Base-by-base conservation (phyloP, 169 alveolate species). In the Plasmodium falciparum region DNA sequence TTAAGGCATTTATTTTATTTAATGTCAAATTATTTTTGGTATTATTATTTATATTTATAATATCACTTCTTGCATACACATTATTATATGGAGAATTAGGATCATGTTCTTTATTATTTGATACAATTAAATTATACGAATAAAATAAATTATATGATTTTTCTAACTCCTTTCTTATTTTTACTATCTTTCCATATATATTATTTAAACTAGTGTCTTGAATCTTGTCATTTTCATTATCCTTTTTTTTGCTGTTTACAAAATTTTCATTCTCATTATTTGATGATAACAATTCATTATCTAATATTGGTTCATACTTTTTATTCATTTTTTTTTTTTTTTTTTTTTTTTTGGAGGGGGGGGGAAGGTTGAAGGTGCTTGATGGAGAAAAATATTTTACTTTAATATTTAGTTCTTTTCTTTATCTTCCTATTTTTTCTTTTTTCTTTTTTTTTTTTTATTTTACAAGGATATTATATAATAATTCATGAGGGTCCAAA, bases 1-100 rank as follows among this genome's bases (percentile, higher is more conserved):
- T 78, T 67, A 78, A 59, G 1, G 90, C 90, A 70, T 78, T 78
- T 66, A 78, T 78, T 67, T 78, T 78, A 24, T 78, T 78, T 78
- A 78, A 59, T 5, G 90, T 78, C 24, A 78, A 66, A 67, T 78
- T 78, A 66, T 78, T 78, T 58, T 29, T n/a, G 15, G 80, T 45
- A 66, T 66, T 78, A 15, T 39, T 70, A 45, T 65, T 66, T n/a
- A 15, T 26, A 45, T 45, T 52, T n/a, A 66, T 12, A 50, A 61
- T 17, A 47, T 78, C 78, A 78, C 33, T 66, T 54, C 73, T 70
- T 66, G 52, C 58, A 22, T 78, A 66, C 39, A 78, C 26, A 47
- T 78, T 61, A 67, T 43, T 78, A 20, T 61, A 26, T 12, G 22
- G 49, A 4, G 15, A 17, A 20, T 15, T 76, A 39, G 50, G 15